These are phyloP conservation scores for Brassica balearica DNA, from an alignment of 441 rosid species.

Conservation along the genomic window DNA sequence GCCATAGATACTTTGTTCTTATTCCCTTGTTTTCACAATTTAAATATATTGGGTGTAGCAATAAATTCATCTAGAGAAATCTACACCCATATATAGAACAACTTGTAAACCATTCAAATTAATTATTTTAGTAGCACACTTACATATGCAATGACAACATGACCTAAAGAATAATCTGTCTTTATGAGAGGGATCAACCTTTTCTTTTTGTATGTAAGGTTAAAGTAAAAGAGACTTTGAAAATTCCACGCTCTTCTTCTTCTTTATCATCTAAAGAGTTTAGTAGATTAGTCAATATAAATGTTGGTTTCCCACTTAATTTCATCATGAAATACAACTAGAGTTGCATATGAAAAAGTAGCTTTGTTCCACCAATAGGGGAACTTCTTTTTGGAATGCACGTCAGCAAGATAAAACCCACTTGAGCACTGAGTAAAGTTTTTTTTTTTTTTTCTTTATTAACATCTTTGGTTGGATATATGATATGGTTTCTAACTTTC, in stretches of 20 bases:
- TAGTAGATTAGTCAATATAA: constrained; percentile 18
- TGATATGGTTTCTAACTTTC: neutral
- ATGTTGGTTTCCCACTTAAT: constrained; percentile 37
- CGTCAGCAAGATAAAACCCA: constrained; percentile 38
- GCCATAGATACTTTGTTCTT: no score
- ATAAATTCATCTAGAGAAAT: no score
- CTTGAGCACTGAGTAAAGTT: constrained; percentile 8
- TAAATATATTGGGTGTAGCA: no score
- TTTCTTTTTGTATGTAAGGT: neutral
- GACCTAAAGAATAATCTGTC: constrained; percentile 9
- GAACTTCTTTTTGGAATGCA: constrained; percentile 29
- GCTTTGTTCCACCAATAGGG: constrained; percentile 26
- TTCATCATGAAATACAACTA: constrained; percentile 32
- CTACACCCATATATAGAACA: no score
- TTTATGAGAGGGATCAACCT: constrained; percentile 14
- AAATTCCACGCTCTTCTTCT: constrained; percentile 28
- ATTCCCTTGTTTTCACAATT: no score
- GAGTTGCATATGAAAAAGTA: constrained; percentile 35
- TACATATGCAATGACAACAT: neutral
- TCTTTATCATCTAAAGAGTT: constrained; percentile 21
- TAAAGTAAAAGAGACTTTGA: constrained; percentile 26
- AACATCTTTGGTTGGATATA: constrained; percentile 2
- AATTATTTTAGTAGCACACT: neutral
- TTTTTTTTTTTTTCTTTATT: neutral
- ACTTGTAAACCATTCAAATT: no score